Percentiles rank a stretch among this genome's conserved stretches.
phyloP scores from a whole-genome alignment of 1,284 basidiomycete genomes.

The Pyrrhoderma noxium region DNA sequence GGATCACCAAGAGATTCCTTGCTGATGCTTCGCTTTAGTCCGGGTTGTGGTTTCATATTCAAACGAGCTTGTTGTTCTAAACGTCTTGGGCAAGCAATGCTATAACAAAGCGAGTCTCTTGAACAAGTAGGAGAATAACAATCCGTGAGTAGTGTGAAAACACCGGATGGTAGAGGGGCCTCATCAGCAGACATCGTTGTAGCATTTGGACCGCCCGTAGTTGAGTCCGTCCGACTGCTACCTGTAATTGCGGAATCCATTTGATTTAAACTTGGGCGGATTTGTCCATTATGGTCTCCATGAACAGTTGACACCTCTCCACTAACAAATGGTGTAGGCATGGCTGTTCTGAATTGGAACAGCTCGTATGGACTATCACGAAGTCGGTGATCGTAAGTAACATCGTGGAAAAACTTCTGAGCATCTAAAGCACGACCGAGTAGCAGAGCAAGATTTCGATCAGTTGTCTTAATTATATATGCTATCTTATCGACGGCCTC shows the following conservation, averaged over 20 bases:
- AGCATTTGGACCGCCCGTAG: constrained; percentile 29
- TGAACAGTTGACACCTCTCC: constrained; percentile 44
- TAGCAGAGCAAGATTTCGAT: constrained; percentile 91
- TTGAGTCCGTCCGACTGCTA: not conserved
- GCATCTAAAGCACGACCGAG: constrained; percentile 93
- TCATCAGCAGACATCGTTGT: constrained; percentile 49
- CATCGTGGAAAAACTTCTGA: constrained; percentile 99
- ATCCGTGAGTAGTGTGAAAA: constrained; percentile 94
- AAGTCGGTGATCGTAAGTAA: constrained; percentile 95
- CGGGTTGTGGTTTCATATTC: constrained; percentile 90
- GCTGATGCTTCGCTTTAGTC: constrained; percentile 71
- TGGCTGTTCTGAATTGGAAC: constrained; percentile 82
- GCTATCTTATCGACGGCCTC: constrained; percentile 96
- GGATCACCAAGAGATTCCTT: constrained; percentile 78
- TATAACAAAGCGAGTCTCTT: constrained; percentile 89
- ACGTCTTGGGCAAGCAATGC: constrained; percentile 91
- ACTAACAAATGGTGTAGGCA: constrained; percentile 72
- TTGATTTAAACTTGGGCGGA: constrained; percentile 7
- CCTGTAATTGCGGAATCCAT: not conserved
- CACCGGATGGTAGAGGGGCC: constrained; percentile 82
- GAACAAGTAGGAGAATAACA: constrained; percentile 99
- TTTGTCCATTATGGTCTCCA: constrained; percentile 28
- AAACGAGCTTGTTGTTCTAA: constrained; percentile 90
- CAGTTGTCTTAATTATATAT: constrained; percentile 97
- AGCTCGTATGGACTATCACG: constrained; percentile 86